These are phyloP conservation scores for Aspergillus ostianus DNA, from an alignment of 495 filamentous ascomycete species.

Conservation along the genomic window DNA sequence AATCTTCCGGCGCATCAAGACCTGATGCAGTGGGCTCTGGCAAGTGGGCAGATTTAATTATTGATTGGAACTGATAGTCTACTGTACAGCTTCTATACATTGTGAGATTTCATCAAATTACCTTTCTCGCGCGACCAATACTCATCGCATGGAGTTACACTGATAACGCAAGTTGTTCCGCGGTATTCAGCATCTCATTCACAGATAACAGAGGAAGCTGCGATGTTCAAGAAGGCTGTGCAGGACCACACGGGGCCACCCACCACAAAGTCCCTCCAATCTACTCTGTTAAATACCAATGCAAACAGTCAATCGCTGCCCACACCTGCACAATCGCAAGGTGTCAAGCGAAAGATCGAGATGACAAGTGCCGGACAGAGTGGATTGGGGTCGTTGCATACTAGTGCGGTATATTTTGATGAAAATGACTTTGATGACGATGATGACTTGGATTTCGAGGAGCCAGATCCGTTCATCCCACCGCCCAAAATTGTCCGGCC, in stretches of 20 bases:
- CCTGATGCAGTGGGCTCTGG: not conserved
- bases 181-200: conserved; percentile 28
- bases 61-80: not conserved
- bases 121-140: conserved; percentile 21
- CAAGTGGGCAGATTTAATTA: not conserved
- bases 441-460: conserved; percentile 44
- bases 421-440: conserved; percentile 58
- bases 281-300: conserved; percentile 31
- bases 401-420: conserved; percentile 48
- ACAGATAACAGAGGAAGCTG: conserved; percentile 16
- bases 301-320: conserved; percentile 20
- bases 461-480: conserved; percentile 32
- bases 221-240: conserved; percentile 47
- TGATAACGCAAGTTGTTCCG: conserved; percentile 21
- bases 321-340: conserved; percentile 27
- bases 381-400: conserved; percentile 40
- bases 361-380: conserved; percentile 32
- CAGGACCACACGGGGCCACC: conserved; percentile 37
- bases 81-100: conserved; percentile 31
- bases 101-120: conserved; percentile 16
- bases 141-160: conserved; percentile 23
- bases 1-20: not conserved
- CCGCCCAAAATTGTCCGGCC: conserved; percentile 18
- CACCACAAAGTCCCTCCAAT: conserved; percentile 35
- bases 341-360: conserved; percentile 47